Evolutionary conservation across 1,139 yeast species (phyloP).

Genomic region (Candida buenavistaensis): DNA sequence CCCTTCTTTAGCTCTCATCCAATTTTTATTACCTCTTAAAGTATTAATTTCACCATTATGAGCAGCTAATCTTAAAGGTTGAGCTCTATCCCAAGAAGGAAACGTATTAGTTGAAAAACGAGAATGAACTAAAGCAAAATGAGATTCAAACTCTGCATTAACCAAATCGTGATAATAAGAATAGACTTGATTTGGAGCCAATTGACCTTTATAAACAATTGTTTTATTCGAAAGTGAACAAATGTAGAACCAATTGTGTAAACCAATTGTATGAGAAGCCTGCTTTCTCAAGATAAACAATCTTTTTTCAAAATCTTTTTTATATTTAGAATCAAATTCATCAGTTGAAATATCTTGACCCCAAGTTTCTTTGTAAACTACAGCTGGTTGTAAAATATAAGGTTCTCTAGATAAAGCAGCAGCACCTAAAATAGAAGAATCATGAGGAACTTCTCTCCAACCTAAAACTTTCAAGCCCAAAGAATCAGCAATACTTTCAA

Average conservation of each 20-base stretch:
- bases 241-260: conserved; percentile 96
- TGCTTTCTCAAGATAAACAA: conserved; percentile 86
- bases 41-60: conserved; percentile 99
- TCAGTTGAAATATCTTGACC: conserved; percentile 47
- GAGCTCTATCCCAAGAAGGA: conserved; percentile 99
- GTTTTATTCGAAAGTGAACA: conserved; percentile 88
- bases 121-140: conserved; percentile 94
- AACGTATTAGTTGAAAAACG: conserved; percentile 97
- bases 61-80: conserved; percentile 95
- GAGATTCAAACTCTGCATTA: conserved; percentile 91
- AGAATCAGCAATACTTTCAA: conserved; percentile 75
- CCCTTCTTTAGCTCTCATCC: conserved; percentile 99
- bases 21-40: conserved; percentile 93
- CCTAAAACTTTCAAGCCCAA: conserved; percentile 84
- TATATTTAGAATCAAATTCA: conserved; percentile 58
- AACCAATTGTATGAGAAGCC: conserved; percentile 85
- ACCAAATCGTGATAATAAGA: conserved; percentile 90
- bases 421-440: conserved; percentile 89
- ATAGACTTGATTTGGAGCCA: conserved; percentile 95
- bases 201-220: conserved; percentile 96
- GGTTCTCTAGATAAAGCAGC: conserved; percentile 96
- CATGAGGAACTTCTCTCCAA: conserved; percentile 97
- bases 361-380: conserved; percentile 64
- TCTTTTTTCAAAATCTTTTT: conserved; percentile 75
- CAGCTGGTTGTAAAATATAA: conserved; percentile 80